Base-by-base conservation (phyloP, 2,329 filamentous ascomycete genomes). In the Pestalotiopsis sp. region DNA sequence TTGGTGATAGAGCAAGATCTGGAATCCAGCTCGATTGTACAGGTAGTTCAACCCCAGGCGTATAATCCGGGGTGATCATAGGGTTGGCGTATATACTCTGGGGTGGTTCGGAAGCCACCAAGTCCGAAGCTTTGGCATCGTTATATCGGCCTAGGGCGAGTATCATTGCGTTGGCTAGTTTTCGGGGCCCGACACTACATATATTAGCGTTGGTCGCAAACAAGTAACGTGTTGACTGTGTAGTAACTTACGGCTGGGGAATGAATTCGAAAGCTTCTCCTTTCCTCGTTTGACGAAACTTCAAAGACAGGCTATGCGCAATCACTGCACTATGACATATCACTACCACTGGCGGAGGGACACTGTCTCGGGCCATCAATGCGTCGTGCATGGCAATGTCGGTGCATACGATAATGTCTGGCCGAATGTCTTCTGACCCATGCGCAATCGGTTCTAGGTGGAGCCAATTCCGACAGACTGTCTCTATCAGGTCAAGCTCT, bases 181-280 rank as follows among this genome's bases (percentile, higher is more conserved):
- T 82, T 23, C 79, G 78, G 5, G 80, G 79, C 0, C 80, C 80
- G 4, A 79, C 71, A 3, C 79, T 81, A 40, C 27, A 27, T 17
- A 66, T 40, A 14, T 2, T 3, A 45, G 7, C 11, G n/a, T 1
- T 2, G 36, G 13, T 7, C 49, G 1, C 25, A 25, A 25, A 25
- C 25, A 25, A 25, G 25, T 25, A 25, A 25, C 25, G 25, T 25
- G 25, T 25, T 25, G 25, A 25, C 25, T 25, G 25, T 25, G 25
- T 25, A 25, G 25, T 25, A n/a, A 75, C 80, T 73, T 67, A 80
- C 77, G 81, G 81, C 63, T 81, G 80, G 1, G 80, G 80, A 20
- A 81, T 77, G 60, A 80, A 81, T 60, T 82, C 80, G 12, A 79
- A 75, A 17, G 80, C 70, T 1, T 67, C 36, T 40, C 36, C 36